phyloP scores from a whole-genome alignment of 78 protist species.

The Dictyostelium discoideum region DNA sequence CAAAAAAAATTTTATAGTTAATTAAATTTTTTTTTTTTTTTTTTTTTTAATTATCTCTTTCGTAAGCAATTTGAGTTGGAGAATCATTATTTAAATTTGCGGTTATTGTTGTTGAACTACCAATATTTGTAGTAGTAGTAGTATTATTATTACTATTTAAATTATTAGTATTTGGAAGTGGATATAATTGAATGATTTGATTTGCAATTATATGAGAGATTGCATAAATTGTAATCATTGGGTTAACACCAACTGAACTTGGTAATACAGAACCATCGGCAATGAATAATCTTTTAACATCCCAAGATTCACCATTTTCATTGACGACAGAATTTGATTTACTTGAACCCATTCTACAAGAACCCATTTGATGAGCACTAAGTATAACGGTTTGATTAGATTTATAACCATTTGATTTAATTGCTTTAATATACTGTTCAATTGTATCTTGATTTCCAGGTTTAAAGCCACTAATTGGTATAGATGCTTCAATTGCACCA shows the following conservation, averaged over 20 bases:
- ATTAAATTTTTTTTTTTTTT: background rate
- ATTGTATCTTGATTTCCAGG: background rate
- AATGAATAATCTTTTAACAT: slow-evolving; percentile 39
- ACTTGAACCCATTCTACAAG: slow-evolving; percentile 79
- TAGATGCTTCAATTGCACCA: slow-evolving; percentile 9
- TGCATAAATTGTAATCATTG: slow-evolving; percentile 78
- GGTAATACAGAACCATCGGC: slow-evolving; percentile 81
- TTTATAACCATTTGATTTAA: slow-evolving; percentile 15
- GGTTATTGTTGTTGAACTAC: background rate
- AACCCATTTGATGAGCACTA: slow-evolving; percentile 85
- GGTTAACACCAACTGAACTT: slow-evolving; percentile 79
- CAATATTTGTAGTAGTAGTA: background rate
- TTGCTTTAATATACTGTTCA: slow-evolving; percentile 7
- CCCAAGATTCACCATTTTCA: slow-evolving; percentile 80
- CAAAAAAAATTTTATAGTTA: background rate
- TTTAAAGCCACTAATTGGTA: slow-evolving; percentile 22
- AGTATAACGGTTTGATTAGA: slow-evolving; percentile 16
- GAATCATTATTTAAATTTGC: background rate
- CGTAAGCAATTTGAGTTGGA: background rate
- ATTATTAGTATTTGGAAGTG: background rate
- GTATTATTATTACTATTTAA: no score
- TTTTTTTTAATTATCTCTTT: background rate
- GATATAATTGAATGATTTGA: slow-evolving; percentile 35
- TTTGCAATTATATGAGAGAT: slow-evolving; percentile 51
- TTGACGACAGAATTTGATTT: slow-evolving; percentile 53